phyloP scores from a whole-genome alignment of 106 monocot genomes.

The Phalaenopsis equestris region DNA sequence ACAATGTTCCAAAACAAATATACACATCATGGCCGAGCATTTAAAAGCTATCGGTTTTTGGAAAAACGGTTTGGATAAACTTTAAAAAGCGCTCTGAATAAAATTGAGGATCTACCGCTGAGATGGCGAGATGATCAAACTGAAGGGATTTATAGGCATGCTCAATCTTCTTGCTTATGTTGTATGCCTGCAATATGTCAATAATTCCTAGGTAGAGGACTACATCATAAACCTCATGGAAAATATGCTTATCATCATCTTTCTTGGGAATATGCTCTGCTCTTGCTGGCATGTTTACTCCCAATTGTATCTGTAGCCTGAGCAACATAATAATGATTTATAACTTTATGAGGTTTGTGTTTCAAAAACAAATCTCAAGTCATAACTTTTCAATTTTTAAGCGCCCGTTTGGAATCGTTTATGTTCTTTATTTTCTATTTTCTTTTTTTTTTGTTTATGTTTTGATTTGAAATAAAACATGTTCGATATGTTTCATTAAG shows the following conservation, averaged over 20 bases:
- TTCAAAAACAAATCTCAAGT: not conserved
- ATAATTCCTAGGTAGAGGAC: slow-evolving; percentile 50
- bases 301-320: slow-evolving; percentile 35
- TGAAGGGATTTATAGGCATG: slow-evolving; percentile 62
- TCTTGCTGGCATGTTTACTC: slow-evolving; percentile 54
- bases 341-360: not conserved
- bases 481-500: no score
- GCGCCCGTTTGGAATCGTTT: no score
- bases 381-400: not conserved
- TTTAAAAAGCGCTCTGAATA: slow-evolving; percentile 53
- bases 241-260: slow-evolving; percentile 26
- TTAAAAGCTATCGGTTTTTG: slow-evolving; percentile 10
- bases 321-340: not conserved
- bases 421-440: no score
- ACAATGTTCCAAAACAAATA: not conserved
- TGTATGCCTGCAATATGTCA: slow-evolving; percentile 50
- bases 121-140: slow-evolving; percentile 47
- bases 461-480: no score
- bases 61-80: slow-evolving; percentile 45
- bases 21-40: not conserved
- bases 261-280: slow-evolving; percentile 30
- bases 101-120: slow-evolving; percentile 48
- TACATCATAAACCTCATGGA: slow-evolving; percentile 35
- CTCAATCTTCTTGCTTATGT: slow-evolving; percentile 48
- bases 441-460: no score